Evolutionary conservation across 2,329 filamentous ascomycete genomes (phyloP).

Genomic region (Xylariaceae sp.): DNA sequence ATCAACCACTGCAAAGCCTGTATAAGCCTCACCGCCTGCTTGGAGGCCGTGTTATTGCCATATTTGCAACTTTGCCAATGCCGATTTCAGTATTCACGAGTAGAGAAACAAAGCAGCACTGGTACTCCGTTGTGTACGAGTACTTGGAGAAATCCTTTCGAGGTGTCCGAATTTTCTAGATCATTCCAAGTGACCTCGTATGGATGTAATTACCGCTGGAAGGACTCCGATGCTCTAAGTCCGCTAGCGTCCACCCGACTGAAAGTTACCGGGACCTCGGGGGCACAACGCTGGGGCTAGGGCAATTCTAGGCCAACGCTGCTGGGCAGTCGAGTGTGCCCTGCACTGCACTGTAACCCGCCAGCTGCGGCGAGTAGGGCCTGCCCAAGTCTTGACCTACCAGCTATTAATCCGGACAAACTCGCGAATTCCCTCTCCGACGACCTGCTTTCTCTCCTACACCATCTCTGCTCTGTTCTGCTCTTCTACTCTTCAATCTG

Average conservation of each 20-base stretch:
- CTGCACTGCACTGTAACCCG: not conserved
- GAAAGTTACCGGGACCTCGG: no score
- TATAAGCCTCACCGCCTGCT: not conserved
- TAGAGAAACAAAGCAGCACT: no score
- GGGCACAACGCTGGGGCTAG: no score
- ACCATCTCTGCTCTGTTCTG: not conserved
- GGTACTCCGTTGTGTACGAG: not conserved
- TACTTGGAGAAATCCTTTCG: not conserved
- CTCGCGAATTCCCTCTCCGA: not conserved
- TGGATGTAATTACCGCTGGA: not conserved
- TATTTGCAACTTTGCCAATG: not conserved
- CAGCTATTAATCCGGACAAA: not conserved
- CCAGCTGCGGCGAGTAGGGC: not conserved
- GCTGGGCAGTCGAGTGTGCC: not conserved
- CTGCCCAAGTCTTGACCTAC: not conserved
- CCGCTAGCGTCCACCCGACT: no score
- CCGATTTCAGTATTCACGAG: no score
- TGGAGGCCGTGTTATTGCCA: not conserved
- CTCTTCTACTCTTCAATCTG: conserved; percentile 4
- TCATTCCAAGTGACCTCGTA: not conserved
- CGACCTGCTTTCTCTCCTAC: not conserved
- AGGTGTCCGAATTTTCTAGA: not conserved
- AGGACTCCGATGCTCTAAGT: not conserved
- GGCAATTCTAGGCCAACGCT: no score
- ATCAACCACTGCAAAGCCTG: no score